Percentiles rank a stretch among this genome's conserved stretches.
Conservation (phyloP, 2,329 filamentous ascomycete species). For the Leptographium wingfieldii region DNA sequence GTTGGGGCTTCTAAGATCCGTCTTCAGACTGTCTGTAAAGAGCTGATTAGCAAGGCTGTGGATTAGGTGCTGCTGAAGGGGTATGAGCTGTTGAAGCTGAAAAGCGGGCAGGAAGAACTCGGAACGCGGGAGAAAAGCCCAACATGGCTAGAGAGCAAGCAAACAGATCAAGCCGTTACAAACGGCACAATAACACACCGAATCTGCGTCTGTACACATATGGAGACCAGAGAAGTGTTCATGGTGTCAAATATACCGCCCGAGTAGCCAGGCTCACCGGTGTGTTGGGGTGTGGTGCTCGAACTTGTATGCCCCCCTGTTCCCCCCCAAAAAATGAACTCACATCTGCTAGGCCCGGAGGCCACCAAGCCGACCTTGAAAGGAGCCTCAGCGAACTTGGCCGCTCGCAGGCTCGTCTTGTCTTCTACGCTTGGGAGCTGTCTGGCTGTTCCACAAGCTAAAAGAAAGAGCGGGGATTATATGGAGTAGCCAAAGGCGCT, state of each 20-base stretch:
- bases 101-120: neutral
- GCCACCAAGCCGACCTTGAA: slow-evolving; percentile 8
- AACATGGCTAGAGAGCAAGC: neutral
- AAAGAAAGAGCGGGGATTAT: neutral
- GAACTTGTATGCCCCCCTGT: neutral
- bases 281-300: neutral
- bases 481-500: neutral
- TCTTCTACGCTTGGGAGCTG: neutral
- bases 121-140: neutral
- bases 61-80: neutral
- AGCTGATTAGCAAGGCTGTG: slow-evolving; percentile 15
- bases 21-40: slow-evolving; percentile 15
- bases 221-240: neutral
- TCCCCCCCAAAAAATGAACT: neutral
- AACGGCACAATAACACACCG: neutral
- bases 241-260: neutral
- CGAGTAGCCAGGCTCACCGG: neutral
- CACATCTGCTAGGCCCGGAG: slow-evolving; percentile 11
- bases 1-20: neutral
- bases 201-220: neutral
- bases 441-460: neutral
- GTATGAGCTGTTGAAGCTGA: neutral
- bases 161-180: neutral
- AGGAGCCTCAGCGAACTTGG: neutral
- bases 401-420: neutral